Evolutionary conservation across 2,329 filamentous ascomycete genomes (phyloP), one percentile per base, ranked within the genome.

Genomic region (Penicillium sp.): DNA sequence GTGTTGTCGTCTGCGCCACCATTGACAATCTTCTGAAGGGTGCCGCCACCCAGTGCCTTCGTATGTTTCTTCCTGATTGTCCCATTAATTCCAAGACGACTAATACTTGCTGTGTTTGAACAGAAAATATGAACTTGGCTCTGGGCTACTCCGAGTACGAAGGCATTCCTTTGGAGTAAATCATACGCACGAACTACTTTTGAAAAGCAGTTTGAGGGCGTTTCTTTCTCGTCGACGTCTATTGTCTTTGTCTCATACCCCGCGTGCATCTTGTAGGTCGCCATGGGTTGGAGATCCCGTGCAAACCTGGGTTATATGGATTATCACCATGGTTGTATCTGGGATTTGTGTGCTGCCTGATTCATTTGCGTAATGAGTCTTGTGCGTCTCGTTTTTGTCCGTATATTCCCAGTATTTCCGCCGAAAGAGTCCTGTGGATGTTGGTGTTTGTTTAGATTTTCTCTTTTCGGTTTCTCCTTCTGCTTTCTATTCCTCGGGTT

Each of bases 1-100:
- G 92, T 35, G 89, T 93, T 0, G 90, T 96, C n/a, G 78, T 96
- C 47, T 93, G 89, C 60, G 85, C 84, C 12, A 94, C 85, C 2
- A 95, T 95, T 56, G 89, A 95, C 67, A 95, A 95, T 67, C 69
- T 95, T 51, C 74, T 92, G 54, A 95, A 95, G 77, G 89, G 89
- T 43, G 89, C 89, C 37, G 85, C 85, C 5, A 95, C 89, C 8
- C 89, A 95, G 65, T 95, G 88, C 69, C 68, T 95, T 63, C 89
- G 83, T 87, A 75, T 75, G 83, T 82, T 20, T 26, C 14, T 38
- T 14, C 35, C 18, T 9, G 18, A 5, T 33, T n/a, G 11, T 11
- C 11, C 14, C 39, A 14, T 6, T 37, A 29, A 14, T 9, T 5
- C 15, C 14, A 13, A 3, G 18, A 23, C 9, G n/a, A 15, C 3